Evolutionary conservation across 2,329 filamentous ascomycete species (phyloP).

Genomic region (Arthrobotrys conoides): DNA sequence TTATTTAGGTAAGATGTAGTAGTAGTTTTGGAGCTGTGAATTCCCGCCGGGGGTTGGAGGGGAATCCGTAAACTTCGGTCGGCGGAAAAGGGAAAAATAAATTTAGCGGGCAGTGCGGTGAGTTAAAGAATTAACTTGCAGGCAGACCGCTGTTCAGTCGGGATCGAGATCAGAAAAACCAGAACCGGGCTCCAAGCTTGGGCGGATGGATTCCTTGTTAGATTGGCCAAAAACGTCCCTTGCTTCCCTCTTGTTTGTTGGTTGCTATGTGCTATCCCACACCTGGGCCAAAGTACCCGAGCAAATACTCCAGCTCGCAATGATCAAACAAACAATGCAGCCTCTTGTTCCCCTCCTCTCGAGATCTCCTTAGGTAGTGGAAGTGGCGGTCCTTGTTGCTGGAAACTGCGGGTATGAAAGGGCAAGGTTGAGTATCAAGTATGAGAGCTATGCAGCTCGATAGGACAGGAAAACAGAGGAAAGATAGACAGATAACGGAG

Average conservation of each 20-base stretch:
- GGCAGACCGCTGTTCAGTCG: constrained; percentile 2
- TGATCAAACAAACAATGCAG: constrained; percentile 54
- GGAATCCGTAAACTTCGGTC: constrained; percentile 18
- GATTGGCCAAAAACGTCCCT: constrained; percentile 38
- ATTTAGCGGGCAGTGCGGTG: neutral
- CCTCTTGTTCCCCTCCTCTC: constrained; percentile 51
- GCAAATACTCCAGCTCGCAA: constrained; percentile 37
- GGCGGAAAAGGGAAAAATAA: constrained; percentile 11
- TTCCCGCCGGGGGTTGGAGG: constrained; percentile 3
- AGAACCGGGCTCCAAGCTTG: constrained; percentile 29
- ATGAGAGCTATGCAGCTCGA: neutral
- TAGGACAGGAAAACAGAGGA: constrained; percentile 12
- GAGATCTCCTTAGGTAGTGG: neutral
- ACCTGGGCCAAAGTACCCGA: constrained; percentile 44
- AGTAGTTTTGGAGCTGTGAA: neutral
- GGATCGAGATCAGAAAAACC: constrained; percentile 31
- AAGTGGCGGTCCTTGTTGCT: constrained; percentile 14
- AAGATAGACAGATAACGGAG: neutral
- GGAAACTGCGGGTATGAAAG: constrained; percentile 48
- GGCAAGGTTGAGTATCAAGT: constrained; percentile 5
- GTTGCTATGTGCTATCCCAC: constrained; percentile 43
- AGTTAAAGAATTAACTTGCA: constrained; percentile 4
- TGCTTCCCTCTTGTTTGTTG: constrained; percentile 27
- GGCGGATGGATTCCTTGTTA: constrained; percentile 35
- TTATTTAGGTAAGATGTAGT: constrained; percentile 10